Percentiles rank a stretch among this genome's conserved stretches.
Conservation (phyloP, 371 early-diverging fungal species). For the Mortierella sp. region DNA sequence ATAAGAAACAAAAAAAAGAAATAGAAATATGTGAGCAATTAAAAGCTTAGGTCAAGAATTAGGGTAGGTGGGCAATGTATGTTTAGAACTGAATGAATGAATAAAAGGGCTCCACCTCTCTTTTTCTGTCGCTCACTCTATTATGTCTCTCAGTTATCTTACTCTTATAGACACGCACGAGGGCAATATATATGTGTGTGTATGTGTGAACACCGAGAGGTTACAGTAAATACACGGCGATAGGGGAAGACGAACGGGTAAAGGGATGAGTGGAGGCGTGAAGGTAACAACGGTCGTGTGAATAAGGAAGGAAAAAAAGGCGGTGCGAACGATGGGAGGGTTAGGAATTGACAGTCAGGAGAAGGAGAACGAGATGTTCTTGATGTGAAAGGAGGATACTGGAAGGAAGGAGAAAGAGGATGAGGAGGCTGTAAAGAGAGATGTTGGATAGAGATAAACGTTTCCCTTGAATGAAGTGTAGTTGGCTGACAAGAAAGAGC, state of each 20-base stretch:
- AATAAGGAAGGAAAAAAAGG: background rate
- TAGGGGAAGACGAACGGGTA: background rate
- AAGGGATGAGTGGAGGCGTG: background rate
- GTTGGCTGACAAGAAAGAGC: conserved; percentile 2
- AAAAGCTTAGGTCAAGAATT: background rate
- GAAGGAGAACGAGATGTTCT: background rate
- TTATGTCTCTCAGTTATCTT: background rate
- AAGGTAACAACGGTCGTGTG: background rate
- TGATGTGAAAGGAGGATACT: background rate
- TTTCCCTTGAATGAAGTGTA: background rate
- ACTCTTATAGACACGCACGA: background rate
- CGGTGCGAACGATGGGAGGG: background rate
- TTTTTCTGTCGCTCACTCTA: background rate
- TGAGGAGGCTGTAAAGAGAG: background rate
- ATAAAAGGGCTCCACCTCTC: background rate
- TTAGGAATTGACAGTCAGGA: background rate
- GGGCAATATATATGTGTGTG: background rate
- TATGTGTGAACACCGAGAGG: background rate
- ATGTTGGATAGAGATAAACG: background rate
- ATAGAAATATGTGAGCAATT: conserved; percentile 8
- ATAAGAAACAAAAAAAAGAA: background rate
- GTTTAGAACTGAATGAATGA: conserved; percentile 1
- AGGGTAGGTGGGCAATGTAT: conserved; percentile 4
- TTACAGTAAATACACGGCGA: background rate
- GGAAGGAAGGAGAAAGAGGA: background rate